Evolutionary conservation across 75 land plant genomes (phyloP).

Genomic region (Ceratopteris richardii): DNA sequence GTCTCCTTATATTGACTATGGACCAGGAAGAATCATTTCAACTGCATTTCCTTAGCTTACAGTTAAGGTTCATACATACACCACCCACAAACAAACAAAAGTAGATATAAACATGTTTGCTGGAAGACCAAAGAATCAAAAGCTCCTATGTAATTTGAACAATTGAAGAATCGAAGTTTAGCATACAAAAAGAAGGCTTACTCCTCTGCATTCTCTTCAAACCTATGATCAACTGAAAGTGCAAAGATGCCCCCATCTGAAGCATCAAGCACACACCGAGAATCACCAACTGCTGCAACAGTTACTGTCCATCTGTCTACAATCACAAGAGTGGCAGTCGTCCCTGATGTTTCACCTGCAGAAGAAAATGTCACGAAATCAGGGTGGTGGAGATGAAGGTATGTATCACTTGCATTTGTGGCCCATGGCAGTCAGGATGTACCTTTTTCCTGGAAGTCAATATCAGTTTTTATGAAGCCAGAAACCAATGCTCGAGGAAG

Average conservation of each 20-base stretch:
- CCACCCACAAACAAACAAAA: too few species aligned
- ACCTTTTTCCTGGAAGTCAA: constrained; percentile 89
- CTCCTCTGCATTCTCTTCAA: constrained; percentile 85
- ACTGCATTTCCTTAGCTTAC: too few species aligned
- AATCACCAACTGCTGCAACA: constrained; percentile 93
- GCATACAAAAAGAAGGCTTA: too few species aligned
- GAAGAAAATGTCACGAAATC: background rate
- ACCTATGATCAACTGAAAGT: constrained; percentile 85
- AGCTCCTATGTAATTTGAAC: too few species aligned
- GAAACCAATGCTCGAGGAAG: constrained; percentile 93
- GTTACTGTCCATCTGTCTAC: constrained; percentile 91
- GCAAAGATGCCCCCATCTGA: constrained; percentile 58
- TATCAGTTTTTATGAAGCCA: constrained; percentile 94
- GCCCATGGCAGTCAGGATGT: background rate
- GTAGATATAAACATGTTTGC: too few species aligned
- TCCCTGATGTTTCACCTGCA: constrained; percentile 86
- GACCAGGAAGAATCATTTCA: too few species aligned
- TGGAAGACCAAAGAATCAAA: too few species aligned
- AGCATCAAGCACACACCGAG: constrained; percentile 79
- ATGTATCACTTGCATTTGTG: background rate
- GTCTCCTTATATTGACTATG: too few species aligned
- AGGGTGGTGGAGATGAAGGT: too few species aligned
- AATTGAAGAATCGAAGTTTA: too few species aligned
- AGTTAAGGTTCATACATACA: too few species aligned
- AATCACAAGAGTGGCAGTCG: constrained; percentile 83